A percentile compares a stretch with the other conserved stretches of the same genome.
These are phyloP conservation scores for Fusarium musae DNA, from an alignment of 2,329 filamentous ascomycete genomes.

Conservation along the genomic window DNA sequence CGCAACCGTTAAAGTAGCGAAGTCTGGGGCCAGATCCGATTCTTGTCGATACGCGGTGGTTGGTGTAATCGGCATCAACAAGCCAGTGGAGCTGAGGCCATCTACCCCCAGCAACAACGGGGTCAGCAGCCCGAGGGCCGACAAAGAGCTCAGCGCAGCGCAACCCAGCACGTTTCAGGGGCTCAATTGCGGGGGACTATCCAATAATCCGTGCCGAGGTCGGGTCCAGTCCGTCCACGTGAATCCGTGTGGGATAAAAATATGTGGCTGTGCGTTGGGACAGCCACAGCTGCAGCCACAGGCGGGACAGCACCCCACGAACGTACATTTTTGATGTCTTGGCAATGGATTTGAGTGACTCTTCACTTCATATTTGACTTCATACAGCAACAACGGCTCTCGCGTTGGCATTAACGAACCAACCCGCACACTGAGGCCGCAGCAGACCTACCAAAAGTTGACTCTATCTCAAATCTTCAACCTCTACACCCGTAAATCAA, in stretches of 20 bases:
- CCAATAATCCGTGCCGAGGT: conserved; percentile 46
- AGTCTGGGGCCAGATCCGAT: conserved; percentile 36
- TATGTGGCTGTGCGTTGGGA: conserved; percentile 17
- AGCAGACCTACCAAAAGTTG: not conserved
- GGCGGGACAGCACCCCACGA: conserved; percentile 38
- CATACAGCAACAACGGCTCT: conserved; percentile 30
- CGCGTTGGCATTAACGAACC: conserved; percentile 1
- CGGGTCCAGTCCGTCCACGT: conserved; percentile 30
- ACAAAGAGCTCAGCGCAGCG: conserved; percentile 28
- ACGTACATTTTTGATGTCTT: conserved; percentile 44
- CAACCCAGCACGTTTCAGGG: conserved; percentile 34
- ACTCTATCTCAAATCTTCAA: not conserved
- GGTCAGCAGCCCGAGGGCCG: conserved; percentile 42
- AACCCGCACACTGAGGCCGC: not conserved
- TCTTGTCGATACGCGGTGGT: conserved; percentile 44
- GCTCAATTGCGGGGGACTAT: conserved; percentile 39
- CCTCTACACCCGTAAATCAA: conserved; percentile 1
- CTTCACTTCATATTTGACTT: conserved; percentile 37
- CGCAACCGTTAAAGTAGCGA: conserved; percentile 23
- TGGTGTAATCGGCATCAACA: conserved; percentile 46
- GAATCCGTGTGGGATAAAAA: conserved; percentile 10
- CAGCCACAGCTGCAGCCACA: conserved; percentile 37
- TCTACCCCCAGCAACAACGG: conserved; percentile 44
- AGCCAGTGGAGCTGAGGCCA: conserved; percentile 45
- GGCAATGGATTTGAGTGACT: conserved; percentile 43